These are phyloP conservation scores for Nyssa sinensis DNA, from an alignment of 148 eudicot genomes.

Conservation along the genomic window DNA sequence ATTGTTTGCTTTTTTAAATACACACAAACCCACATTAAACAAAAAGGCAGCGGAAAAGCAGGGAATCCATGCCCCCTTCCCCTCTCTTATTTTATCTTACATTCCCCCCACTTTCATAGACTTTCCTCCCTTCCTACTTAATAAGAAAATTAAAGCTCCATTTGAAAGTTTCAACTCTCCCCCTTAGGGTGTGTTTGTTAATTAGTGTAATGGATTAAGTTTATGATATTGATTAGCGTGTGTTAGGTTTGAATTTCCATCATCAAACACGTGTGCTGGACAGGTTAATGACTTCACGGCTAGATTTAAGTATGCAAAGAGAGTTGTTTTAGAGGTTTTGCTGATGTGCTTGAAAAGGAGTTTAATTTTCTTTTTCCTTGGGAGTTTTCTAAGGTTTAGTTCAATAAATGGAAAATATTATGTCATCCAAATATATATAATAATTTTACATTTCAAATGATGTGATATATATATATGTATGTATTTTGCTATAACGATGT, in stretches of 20 bases:
- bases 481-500: no score
- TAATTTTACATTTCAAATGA: no score
- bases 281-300: not conserved
- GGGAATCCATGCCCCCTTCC: conserved; percentile 9
- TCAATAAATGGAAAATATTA: no score
- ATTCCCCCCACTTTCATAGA: conserved; percentile 30
- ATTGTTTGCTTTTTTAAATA: not conserved
- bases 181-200: conserved; percentile 19
- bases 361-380: conserved; percentile 2
- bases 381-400: conserved; percentile 9
- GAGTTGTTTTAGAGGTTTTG: not conserved
- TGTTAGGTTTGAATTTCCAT: conserved; percentile 30
- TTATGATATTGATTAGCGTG: conserved; percentile 12
- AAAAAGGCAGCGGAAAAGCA: conserved; percentile 3
- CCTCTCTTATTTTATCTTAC: not conserved
- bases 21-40: not conserved
- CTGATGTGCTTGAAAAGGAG: conserved; percentile 10
- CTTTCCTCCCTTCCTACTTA: conserved; percentile 18
- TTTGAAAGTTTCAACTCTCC: conserved; percentile 22
- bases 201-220: conserved; percentile 6
- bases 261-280: conserved; percentile 28
- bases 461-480: no score
- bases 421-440: no score
- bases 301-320: not conserved
- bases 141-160: conserved; percentile 11